Conservation (phyloP, 2,329 filamentous ascomycete species). For the Elsinoe fawcettii region DNA sequence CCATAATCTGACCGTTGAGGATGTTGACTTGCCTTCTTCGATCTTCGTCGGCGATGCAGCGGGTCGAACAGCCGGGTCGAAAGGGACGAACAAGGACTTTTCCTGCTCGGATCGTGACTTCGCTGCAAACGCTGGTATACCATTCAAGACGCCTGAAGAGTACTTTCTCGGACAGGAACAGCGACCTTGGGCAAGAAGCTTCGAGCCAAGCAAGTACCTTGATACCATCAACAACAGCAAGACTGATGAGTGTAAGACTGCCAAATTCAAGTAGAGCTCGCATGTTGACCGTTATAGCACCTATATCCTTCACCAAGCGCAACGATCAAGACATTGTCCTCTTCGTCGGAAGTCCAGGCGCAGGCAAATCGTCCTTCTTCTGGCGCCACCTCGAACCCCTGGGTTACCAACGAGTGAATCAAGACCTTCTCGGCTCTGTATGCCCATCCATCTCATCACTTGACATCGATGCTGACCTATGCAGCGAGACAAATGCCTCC, state of each 20-base stretch:
- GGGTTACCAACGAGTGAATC: constrained; percentile 79
- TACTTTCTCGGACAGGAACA: constrained; percentile 68
- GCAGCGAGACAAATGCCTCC: constrained; percentile 58
- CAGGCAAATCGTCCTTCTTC: constrained; percentile 89
- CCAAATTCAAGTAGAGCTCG: constrained; percentile 11
- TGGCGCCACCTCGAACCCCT: constrained; percentile 68
- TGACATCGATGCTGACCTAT: constrained; percentile 28
- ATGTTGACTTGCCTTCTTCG: constrained; percentile 62
- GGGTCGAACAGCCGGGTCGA: constrained; percentile 38
- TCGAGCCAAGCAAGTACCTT: constrained; percentile 59
- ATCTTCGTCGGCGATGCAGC: constrained; percentile 87
- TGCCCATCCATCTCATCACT: constrained; percentile 22
- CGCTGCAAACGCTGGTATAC: constrained; percentile 72
- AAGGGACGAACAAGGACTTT: constrained; percentile 45
- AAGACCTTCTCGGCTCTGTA: constrained; percentile 74
- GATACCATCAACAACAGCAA: constrained; percentile 21
- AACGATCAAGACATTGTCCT: constrained; percentile 68
- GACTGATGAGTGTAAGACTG: constrained; percentile 30
- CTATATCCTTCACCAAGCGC: constrained; percentile 47
- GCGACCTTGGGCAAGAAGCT: constrained; percentile 58
- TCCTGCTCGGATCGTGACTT: constrained; percentile 64
- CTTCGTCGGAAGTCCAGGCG: constrained; percentile 80
- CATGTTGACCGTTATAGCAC: constrained; percentile 19
- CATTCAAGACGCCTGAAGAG: constrained; percentile 82
- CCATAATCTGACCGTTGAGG: constrained; percentile 37